A percentile compares a stretch with the other conserved stretches of the same genome.
Evolutionary conservation across 2,329 filamentous ascomycete species (phyloP).

Genomic region (Zopfia rhizophila): DNA sequence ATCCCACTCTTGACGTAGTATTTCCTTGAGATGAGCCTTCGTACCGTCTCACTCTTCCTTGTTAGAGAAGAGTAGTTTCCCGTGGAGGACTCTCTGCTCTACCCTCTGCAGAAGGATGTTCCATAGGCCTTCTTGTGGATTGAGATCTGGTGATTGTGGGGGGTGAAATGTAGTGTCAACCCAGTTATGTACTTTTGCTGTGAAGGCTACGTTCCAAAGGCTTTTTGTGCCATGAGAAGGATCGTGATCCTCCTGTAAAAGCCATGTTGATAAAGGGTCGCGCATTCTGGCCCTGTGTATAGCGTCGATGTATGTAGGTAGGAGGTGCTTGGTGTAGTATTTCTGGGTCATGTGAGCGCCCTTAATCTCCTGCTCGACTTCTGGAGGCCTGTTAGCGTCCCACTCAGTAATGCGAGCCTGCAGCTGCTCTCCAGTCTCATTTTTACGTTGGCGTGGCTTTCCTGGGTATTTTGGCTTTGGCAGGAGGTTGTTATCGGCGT

Average conservation of each 20-base stretch:
- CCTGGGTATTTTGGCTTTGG: slow-evolving; percentile 3
- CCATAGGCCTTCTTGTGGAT: slow-evolving; percentile 2
- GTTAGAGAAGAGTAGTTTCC: no score
- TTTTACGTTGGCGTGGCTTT: slow-evolving; percentile 4
- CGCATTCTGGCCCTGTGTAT: slow-evolving; percentile 1
- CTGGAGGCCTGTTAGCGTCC: slow-evolving; percentile 8
- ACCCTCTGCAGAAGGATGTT: slow-evolving; percentile 3
- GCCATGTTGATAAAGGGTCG: no score
- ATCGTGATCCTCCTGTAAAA: slow-evolving; percentile 1
- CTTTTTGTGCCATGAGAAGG: slow-evolving; percentile 2
- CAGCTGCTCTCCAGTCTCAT: not conserved
- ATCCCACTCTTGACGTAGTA: no score
- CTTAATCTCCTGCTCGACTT: not conserved
- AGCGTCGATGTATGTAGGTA: slow-evolving; percentile 3
- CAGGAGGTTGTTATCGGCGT: slow-evolving; percentile 12
- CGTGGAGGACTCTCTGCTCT: no score
- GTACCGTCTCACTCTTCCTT: no score
- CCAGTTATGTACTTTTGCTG: not conserved
- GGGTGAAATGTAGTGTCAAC: not conserved
- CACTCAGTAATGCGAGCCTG: not conserved
- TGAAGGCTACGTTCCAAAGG: not conserved
- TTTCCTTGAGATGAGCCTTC: no score
- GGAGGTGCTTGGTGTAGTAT: slow-evolving; percentile 11
- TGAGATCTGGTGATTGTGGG: slow-evolving; percentile 2
- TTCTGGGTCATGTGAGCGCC: slow-evolving; percentile 4